Percentiles rank a stretch among this genome's conserved stretches.
phyloP scores from a whole-genome alignment of 2,329 filamentous ascomycete species.

The Colletotrichum tropicale region DNA sequence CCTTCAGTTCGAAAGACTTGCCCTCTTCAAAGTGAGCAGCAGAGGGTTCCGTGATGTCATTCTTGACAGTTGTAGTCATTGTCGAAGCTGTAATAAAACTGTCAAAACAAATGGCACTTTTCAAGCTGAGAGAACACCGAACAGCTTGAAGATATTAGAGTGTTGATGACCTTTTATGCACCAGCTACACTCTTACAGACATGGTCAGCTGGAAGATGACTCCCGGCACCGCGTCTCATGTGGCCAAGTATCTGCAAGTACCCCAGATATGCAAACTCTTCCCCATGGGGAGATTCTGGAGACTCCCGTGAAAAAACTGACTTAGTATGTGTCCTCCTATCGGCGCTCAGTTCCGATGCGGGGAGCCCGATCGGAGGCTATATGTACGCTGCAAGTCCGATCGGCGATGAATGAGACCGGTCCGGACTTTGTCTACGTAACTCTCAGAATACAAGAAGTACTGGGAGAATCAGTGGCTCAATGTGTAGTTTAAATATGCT shows the following conservation, averaged over 20 bases:
- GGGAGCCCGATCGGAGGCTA: background rate
- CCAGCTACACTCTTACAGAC: background rate
- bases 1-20: background rate
- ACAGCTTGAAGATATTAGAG: rapidly evolving
- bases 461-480: background rate
- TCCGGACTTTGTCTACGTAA: background rate
- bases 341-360: background rate
- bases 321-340: background rate
- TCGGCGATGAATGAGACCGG: background rate
- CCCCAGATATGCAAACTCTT: background rate
- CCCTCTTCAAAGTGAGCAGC: background rate
- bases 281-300: background rate
- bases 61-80: background rate
- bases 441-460: background rate
- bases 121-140: rapidly evolving
- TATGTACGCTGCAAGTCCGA: background rate
- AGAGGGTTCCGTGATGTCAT: background rate
- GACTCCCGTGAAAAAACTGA: background rate
- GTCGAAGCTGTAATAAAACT: rapidly evolving
- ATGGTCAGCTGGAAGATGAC: background rate
- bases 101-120: background rate
- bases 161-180: background rate
- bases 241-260: background rate
- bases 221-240: background rate
- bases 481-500: rapidly evolving